Evolutionary conservation across 2,329 filamentous ascomycete genomes (phyloP).

Genomic region (Penicillium sp.): DNA sequence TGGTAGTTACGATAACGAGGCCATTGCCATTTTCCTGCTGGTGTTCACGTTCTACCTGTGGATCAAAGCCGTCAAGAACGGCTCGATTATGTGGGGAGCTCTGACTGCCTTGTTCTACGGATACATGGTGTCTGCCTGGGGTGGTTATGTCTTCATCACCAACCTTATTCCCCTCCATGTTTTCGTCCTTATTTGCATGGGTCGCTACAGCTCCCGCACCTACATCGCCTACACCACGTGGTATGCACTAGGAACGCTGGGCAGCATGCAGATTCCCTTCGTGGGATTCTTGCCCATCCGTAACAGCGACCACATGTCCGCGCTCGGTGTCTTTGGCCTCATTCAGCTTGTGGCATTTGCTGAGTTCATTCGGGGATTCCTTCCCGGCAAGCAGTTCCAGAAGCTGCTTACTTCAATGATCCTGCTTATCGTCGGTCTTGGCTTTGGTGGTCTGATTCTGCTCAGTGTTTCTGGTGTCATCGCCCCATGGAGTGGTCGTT

Average conservation of each 20-base stretch:
- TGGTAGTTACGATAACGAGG: conserved; percentile 98
- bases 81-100: conserved; percentile 94
- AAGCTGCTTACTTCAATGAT: conserved; percentile 79
- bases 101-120: conserved; percentile 95
- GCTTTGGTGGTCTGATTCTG: conserved; percentile 74
- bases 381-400: conserved; percentile 92
- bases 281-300: conserved; percentile 95
- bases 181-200: conserved; percentile 95
- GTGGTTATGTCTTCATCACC: conserved; percentile 99
- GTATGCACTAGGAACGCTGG: conserved; percentile 94
- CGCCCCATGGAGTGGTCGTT: conserved; percentile 95
- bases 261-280: conserved; percentile 99
- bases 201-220: conserved; percentile 86
- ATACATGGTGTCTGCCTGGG: conserved; percentile 99
- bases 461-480: conserved; percentile 86
- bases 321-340: conserved; percentile 80
- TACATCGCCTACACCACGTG: conserved; percentile 98
- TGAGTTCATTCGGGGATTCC: conserved; percentile 82
- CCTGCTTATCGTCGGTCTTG: conserved; percentile 70
- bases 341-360: conserved; percentile 91
- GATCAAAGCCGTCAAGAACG: conserved; percentile 97
- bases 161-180: conserved; percentile 93
- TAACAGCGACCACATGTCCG: conserved; percentile 98
- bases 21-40: conserved; percentile 96
- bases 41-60: conserved; percentile 99